Percentiles rank a stretch among this genome's conserved stretches.
Conservation (phyloP, 768 basidiomycete genomes). For the Cyclocybe cylindracea region DNA sequence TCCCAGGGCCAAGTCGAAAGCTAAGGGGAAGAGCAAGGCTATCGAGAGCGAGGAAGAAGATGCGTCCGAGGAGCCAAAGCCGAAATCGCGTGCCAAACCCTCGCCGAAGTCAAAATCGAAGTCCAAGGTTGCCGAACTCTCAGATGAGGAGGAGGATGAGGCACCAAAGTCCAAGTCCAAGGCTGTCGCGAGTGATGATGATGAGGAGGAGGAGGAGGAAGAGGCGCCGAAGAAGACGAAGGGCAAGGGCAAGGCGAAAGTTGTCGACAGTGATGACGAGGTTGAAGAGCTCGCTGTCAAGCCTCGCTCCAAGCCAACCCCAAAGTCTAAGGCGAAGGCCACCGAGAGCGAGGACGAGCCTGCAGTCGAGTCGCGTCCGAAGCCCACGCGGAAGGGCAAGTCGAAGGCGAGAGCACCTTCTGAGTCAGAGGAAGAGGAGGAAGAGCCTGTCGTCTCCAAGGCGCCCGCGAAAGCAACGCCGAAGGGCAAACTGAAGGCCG, state of each 20-base stretch:
- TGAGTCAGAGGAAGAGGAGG: not conserved
- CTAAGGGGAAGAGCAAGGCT: not conserved
- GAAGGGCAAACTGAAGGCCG: not conserved
- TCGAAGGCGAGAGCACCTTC: not conserved
- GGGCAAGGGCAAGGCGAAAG: not conserved
- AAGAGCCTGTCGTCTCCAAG: no score
- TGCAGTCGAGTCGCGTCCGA: not conserved
- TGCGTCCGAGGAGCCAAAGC: no score
- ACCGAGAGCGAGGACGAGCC: constrained; percentile 3
- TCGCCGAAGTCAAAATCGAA: constrained; percentile 2
- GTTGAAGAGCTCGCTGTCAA: not conserved
- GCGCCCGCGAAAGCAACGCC: not conserved
- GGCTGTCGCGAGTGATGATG: not conserved
- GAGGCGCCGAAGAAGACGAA: not conserved
- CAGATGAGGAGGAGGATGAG: not conserved
- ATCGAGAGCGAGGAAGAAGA: constrained; percentile 2
- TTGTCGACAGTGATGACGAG: constrained; percentile 1
- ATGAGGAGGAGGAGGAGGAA: constrained; percentile 5
- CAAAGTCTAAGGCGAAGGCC: constrained; percentile 1
- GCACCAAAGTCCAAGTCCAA: no score
- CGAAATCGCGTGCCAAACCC: no score
- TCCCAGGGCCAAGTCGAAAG: not conserved
- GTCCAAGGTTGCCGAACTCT: not conserved
- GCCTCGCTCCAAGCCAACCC: not conserved
- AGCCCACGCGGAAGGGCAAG: not conserved